Conservation (phyloP, 73 alveolate genomes). For the Breviolum minutum region DNA sequence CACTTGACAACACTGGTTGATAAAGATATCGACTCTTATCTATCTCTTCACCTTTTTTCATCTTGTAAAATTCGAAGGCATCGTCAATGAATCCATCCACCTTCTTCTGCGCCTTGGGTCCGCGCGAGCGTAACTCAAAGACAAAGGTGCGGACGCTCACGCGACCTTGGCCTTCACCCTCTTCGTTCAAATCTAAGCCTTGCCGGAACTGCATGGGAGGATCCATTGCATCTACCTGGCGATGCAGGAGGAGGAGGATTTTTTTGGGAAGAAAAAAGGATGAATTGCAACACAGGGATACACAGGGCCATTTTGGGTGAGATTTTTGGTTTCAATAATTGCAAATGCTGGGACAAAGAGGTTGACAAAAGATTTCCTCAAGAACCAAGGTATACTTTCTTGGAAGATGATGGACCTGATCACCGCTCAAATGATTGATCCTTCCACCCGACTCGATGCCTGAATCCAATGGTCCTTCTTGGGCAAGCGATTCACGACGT, state of each 20-base stretch:
- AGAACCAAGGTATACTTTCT: too few species aligned
- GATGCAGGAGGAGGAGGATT: too few species aligned
- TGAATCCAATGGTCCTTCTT: conserved; percentile 58
- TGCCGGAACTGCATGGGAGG: conserved; percentile 41
- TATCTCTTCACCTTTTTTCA: conserved; percentile 57
- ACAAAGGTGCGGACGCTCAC: conserved; percentile 57
- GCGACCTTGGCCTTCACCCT: conserved; percentile 67
- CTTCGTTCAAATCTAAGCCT: conserved; percentile 19
- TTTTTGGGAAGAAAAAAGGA: too few species aligned
- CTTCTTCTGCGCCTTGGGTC: conserved; percentile 50
- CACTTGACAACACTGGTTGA: conserved; percentile 25
- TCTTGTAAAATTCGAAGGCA: conserved; percentile 66
- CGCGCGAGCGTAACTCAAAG: conserved; percentile 68
- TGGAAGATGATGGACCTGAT: too few species aligned
- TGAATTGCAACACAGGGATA: too few species aligned
- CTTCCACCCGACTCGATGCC: not conserved
- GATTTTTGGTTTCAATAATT: too few species aligned
- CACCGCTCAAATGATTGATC: too few species aligned
- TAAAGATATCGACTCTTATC: conserved; percentile 61
- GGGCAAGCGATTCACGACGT: conserved; percentile 64
- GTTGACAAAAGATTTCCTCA: too few species aligned
- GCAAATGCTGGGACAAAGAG: too few species aligned
- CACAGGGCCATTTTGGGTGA: too few species aligned
- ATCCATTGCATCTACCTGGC: not conserved
- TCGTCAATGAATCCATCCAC: conserved; percentile 27